Evolutionary conservation across 2,329 filamentous ascomycete genomes (phyloP).

Genomic region (Cephalotrichum gorgonifer): DNA sequence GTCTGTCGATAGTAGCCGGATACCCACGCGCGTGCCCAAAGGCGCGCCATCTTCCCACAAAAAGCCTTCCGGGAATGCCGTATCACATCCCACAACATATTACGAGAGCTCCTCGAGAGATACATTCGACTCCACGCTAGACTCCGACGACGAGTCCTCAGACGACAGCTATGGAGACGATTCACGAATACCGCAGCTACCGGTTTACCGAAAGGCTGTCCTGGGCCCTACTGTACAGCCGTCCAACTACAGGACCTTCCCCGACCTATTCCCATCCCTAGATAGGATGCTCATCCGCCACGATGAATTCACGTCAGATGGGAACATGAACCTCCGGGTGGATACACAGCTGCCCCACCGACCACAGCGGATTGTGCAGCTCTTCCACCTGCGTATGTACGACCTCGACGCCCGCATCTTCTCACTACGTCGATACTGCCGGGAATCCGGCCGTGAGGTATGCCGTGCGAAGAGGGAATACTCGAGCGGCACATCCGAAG

Average conservation of each 20-base stretch:
- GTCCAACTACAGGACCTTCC: slow-evolving; percentile 29
- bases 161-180: slow-evolving; percentile 20
- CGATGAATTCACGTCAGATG: slow-evolving; percentile 81
- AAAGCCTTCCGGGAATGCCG: slow-evolving; percentile 10
- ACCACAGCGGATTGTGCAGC: slow-evolving; percentile 44
- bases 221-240: slow-evolving; percentile 1
- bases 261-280: slow-evolving; percentile 74
- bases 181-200: slow-evolving; percentile 39
- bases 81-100: slow-evolving; percentile 28
- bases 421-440: slow-evolving; percentile 81
- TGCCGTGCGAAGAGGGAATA: slow-evolving; percentile 73
- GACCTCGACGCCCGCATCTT: slow-evolving; percentile 80
- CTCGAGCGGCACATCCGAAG: slow-evolving; percentile 21
- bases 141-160: slow-evolving; percentile 32
- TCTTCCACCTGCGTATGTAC: slow-evolving; percentile 94
- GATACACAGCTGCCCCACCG: slow-evolving; percentile 44
- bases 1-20: slow-evolving; percentile 23
- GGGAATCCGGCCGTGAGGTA: slow-evolving; percentile 86
- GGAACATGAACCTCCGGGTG: slow-evolving; percentile 92
- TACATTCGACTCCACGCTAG: slow-evolving; percentile 68
- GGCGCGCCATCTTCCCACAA: background rate
- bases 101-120: slow-evolving; percentile 55
- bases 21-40: background rate
- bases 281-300: slow-evolving; percentile 75
- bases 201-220: slow-evolving; percentile 30